Base-by-base conservation (phyloP, 768 basidiomycete genomes). In the Suillus plorans region DNA sequence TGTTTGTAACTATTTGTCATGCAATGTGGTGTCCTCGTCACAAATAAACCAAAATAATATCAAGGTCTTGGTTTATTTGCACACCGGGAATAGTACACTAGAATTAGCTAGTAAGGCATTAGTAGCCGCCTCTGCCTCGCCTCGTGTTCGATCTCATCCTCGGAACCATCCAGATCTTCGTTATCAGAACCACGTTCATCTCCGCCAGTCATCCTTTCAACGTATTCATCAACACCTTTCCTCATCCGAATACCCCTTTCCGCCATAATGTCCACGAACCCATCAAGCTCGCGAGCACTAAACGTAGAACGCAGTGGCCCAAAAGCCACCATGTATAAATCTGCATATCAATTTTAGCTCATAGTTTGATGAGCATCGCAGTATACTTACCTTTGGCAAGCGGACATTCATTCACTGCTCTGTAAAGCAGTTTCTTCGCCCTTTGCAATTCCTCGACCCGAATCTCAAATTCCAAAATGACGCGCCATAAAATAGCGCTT, bases 391-490 rank as follows among this genome's bases (percentile, higher is more conserved):
- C 90, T 83, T 94, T 94, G 10, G 80, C 80, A 39, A 92, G 73
- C 1, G 92, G 90, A 69, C 91, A 93, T 74, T 91, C 89, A 44
- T 83, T 79, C 39, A 93, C 81, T 3, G 91, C 92, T 52, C 89
- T 84, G 72, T 86, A 90, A n/a, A 94, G 74, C 56, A 92, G 68
- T 67, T 82, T 86, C 77, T 92, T 94, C 22, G 91, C 92, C 57
- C 80, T 80, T 68, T 85, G 73, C 55, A 86, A 70, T 63, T 88
- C 78, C 5, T 84, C 85, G 18, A 78, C 78, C 64, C 84, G 84
- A 53, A 92, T 88, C 81, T 94, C 92, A 66, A 94, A 86, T 73
- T 91, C 89, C 56, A 94, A 78, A 61, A 82, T 87, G n/a, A 91
- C 73, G 44, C 88, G 81, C 92, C 92, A 94, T 36, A 94, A 68